These are phyloP conservation scores for Aspergillus sp. DNA, from an alignment of 2,329 filamentous ascomycete species.

Conservation along the genomic window DNA sequence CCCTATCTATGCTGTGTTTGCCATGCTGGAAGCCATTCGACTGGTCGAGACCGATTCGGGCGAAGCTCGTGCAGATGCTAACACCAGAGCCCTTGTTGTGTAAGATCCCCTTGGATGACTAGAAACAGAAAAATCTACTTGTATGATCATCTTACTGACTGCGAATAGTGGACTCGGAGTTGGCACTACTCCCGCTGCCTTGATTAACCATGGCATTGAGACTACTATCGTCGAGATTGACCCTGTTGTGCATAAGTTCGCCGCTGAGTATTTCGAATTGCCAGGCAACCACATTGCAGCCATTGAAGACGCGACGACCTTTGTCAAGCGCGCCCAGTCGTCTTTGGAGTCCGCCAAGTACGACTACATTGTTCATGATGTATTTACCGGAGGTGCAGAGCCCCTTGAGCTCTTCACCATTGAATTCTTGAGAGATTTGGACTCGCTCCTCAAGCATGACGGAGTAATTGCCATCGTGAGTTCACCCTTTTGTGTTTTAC, in stretches of 20 bases:
- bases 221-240: slow-evolving; percentile 96
- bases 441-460: slow-evolving; percentile 65
- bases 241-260: slow-evolving; percentile 79
- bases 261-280: slow-evolving; percentile 75
- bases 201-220: slow-evolving; percentile 82
- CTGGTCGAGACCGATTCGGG: slow-evolving; percentile 59
- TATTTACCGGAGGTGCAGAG: slow-evolving; percentile 94
- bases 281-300: slow-evolving; percentile 72
- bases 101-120: slow-evolving; percentile 40
- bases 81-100: slow-evolving; percentile 81
- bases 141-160: background rate
- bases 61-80: slow-evolving; percentile 46
- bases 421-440: slow-evolving; percentile 72
- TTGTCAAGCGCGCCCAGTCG: slow-evolving; percentile 47
- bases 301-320: slow-evolving; percentile 77
- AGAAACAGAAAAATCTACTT: slow-evolving; percentile 4
- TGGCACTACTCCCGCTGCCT: slow-evolving; percentile 80
- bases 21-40: slow-evolving; percentile 87
- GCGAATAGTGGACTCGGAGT: slow-evolving; percentile 73
- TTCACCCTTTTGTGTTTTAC: slow-evolving; percentile 8
- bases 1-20: slow-evolving; percentile 93
- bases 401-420: slow-evolving; percentile 82
- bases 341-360: slow-evolving; percentile 49
- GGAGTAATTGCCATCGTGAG: slow-evolving; percentile 84
- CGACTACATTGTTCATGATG: slow-evolving; percentile 95